A percentile compares a stretch with the other conserved stretches of the same genome.
These are phyloP conservation scores for Cercospora brassicicola DNA, from an alignment of 2,329 filamentous ascomycete genomes.

Conservation along the genomic window DNA sequence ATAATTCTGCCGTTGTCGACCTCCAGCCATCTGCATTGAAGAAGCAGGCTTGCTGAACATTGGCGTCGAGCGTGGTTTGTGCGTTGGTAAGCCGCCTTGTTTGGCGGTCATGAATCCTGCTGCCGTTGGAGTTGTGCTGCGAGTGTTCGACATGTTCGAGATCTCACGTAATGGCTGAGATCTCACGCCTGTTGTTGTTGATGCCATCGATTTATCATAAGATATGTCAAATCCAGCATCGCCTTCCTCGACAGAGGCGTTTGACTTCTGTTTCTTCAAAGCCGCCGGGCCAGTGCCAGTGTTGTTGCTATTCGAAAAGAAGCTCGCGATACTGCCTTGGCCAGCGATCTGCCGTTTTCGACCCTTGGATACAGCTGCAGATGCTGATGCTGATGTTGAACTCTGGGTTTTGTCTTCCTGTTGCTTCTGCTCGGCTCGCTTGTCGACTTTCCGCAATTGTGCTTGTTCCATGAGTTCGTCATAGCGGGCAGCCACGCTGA, in stretches of 20 bases:
- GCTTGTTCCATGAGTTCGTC: conserved; percentile 43
- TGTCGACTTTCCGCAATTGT: conserved; percentile 33
- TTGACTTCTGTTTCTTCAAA: conserved; percentile 4
- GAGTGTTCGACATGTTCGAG: background rate
- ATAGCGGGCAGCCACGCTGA: conserved; percentile 43
- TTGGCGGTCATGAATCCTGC: conserved; percentile 4
- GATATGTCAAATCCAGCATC: conserved; percentile 28
- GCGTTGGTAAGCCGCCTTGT: conserved; percentile 17
- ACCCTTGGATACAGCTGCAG: conserved; percentile 33
- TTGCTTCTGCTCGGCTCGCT: conserved; percentile 29
- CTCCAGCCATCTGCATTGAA: background rate
- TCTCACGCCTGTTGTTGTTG: background rate
- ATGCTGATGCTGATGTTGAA: background rate
- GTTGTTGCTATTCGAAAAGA: conserved; percentile 46
- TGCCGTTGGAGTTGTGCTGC: conserved; percentile 19
- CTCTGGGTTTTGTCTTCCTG: conserved; percentile 8
- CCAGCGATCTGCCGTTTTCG: conserved; percentile 46
- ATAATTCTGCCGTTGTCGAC: conserved; percentile 16
- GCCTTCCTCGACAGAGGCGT: conserved; percentile 14
- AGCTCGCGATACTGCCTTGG: conserved; percentile 55
- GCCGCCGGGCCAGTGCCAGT: background rate
- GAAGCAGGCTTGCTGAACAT: conserved; percentile 38
- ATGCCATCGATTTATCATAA: background rate
- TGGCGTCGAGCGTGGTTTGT: conserved; percentile 30
- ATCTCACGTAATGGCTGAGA: background rate